Evolutionary conservation across 805 yeast genomes (phyloP), one percentile per base, ranked within the genome.

Genomic region (Starmerella davenportii): DNA sequence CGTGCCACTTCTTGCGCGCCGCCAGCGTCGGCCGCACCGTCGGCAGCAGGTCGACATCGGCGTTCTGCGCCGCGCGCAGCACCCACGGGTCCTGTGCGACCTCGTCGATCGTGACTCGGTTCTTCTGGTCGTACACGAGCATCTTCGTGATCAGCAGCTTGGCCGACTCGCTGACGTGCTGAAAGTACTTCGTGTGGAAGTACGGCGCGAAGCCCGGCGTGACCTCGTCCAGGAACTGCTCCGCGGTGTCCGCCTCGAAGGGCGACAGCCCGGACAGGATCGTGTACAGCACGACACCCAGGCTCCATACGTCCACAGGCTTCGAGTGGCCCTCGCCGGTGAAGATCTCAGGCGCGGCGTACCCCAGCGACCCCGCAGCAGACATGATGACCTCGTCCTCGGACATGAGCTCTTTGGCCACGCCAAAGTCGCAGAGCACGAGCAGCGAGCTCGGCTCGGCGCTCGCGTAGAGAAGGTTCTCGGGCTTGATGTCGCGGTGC

Each of bases 281-380:
- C 0, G 95, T 85, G 57, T 82, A 90, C 0, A 94, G 72, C 34
- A 87, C 81, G 7, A 87, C 93, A 27, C 98, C 98, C 30, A 87
- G 55, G 1, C 93, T 79, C 98, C 98, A 87, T 39, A 87, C 70
- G 56, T 87, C 98, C 60, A 95, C 87, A 1, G 95, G 87, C 51
- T 79, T 81, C 30, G 95, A 93, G 59, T 87, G 95, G 7, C 95
- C 96, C 30, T 66, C 63, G 14, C 79, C 74, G 31, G 74, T 60
- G 29, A 87, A 67, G 5, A 87, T 84, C 54, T 87, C 98, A 0
- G 98, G 98, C 0, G 96, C 96, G 25, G 93, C 95, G 56, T 87
- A 87, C 1, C 98, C 96, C 58, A 81, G 75, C 1, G 94, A 79
- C 1, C 96, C 96, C 1, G 94, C 93, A 31, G 79, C 75, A 18